Evolutionary conservation across 495 filamentous ascomycete species (phyloP), one percentile per base, ranked within the genome.

Genomic region (Hypoxylon perforatum): DNA sequence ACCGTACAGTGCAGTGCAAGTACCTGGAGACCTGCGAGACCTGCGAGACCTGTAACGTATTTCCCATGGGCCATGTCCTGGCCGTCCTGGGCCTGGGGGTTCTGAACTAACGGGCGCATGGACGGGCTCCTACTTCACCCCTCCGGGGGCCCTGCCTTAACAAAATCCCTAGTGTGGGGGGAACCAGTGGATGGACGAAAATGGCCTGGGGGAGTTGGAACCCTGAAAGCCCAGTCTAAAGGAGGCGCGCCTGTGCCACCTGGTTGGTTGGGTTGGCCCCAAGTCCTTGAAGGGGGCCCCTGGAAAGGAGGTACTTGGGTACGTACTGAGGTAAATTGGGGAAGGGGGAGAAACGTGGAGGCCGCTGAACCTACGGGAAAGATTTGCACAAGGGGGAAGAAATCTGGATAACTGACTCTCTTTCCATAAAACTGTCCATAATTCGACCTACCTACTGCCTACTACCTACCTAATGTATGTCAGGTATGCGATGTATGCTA

Each of bases 161-260:
- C 52, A 52, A 59, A 52, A 25, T 47, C 46, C 65, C 41, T 66
- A 66, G 67, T 70, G 67, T 70, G 67, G 67, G 67, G 67, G 67
- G 67, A 65, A 36, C 67, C 67, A 65, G 67, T 70, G 61, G 62
- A 56, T 42, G 48, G 58, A 62, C 57, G 57, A 61, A 65, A 62
- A 70, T 62, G 67, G 67, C 67, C 67, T 70, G 67, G 67, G 67
- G 67, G 67, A 70, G 67, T 63, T 63, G 57, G 63, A 61, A 65
- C 57, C 62, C 65, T 68, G 65, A 30, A 59, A 19, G 39, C 48
- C 66, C 61, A 57, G 49, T 65, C 44, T 53, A 50, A 65, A 65
- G 66, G 61, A 61, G 66, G 66, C 56, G 57, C 61, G 44, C 56
- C 30, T 69, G 46, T 56, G 48, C 30, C 14, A 7, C 58, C 28